phyloP scores from a whole-genome alignment of 257 asterid genomes.

The Scutellaria minor region DNA sequence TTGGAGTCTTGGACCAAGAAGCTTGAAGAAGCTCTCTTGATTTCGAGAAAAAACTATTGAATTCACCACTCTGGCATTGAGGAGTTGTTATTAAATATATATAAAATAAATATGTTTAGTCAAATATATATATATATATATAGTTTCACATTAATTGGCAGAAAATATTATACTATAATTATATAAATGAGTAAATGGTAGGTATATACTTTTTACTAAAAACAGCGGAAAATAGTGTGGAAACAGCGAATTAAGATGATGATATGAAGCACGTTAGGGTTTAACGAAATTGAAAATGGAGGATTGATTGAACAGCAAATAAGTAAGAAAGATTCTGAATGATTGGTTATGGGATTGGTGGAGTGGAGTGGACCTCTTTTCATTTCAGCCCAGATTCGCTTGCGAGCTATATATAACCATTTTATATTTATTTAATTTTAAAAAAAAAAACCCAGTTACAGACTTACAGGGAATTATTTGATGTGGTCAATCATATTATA shows the following conservation, averaged over 20 bases:
- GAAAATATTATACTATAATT: neutral
- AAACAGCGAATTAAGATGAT: conserved; percentile 22
- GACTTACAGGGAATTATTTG: neutral
- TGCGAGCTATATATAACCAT: no score
- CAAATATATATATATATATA: neutral
- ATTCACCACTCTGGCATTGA: conserved; percentile 13
- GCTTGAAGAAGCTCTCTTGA: conserved; percentile 31
- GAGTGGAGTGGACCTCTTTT: neutral
- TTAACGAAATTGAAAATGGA: neutral
- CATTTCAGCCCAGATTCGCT: conserved; percentile 3
- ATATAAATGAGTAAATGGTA: neutral
- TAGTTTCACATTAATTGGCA: conserved; percentile 2
- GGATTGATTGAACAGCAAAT: conserved; percentile 25
- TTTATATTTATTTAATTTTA: no score
- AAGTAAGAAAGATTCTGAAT: conserved; percentile 13
- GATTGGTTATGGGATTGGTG: conserved; percentile 21
- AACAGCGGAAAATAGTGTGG: conserved; percentile 19
- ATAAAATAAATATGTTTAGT: neutral
- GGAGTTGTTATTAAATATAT: neutral
- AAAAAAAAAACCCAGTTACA: no score
- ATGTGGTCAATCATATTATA: conserved; percentile 10
- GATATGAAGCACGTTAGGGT: conserved; percentile 3
- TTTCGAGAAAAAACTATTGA: conserved; percentile 18
- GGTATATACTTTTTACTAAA: conserved; percentile 13
- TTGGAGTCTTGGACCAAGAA: conserved; percentile 26